Evolutionary conservation across 768 basidiomycete species (phyloP).

Genomic region (Kwoniella sp.): DNA sequence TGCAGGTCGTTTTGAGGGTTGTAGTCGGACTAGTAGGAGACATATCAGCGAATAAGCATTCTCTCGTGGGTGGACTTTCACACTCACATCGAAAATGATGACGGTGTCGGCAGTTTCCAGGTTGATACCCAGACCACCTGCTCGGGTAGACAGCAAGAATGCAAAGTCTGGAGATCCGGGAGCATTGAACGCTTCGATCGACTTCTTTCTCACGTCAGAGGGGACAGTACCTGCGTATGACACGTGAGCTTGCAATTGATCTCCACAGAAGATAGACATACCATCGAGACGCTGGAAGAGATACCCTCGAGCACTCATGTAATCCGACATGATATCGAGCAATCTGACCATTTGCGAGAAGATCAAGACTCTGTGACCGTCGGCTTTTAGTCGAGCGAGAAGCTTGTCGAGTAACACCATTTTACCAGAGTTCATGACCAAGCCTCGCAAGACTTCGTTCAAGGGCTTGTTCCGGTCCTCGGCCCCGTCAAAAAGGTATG

Average conservation of each 20-base stretch:
- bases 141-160: conserved; percentile 92
- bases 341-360: conserved; percentile 99
- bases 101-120: conserved; percentile 98
- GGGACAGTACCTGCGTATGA: conserved; percentile 63
- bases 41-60: conserved; percentile 7
- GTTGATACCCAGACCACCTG: conserved; percentile 97
- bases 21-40: conserved; percentile 80
- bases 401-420: conserved; percentile 98
- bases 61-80: background rate
- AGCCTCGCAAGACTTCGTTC: conserved; percentile 88
- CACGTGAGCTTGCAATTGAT: background rate
- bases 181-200: conserved; percentile 95
- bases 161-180: conserved; percentile 93
- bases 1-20: conserved; percentile 98
- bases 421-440: conserved; percentile 98
- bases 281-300: conserved; percentile 93
- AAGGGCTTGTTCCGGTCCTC: conserved; percentile 60
- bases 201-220: conserved; percentile 88
- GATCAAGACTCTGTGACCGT: conserved; percentile 95
- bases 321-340: conserved; percentile 97
- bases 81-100: conserved; percentile 80
- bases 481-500: conserved; percentile 95
- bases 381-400: conserved; percentile 80
- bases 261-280: conserved; percentile 47
- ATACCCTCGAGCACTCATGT: conserved; percentile 86